Conservation (phyloP, 768 basidiomycete genomes). For the Roridomyces roridus region DNA sequence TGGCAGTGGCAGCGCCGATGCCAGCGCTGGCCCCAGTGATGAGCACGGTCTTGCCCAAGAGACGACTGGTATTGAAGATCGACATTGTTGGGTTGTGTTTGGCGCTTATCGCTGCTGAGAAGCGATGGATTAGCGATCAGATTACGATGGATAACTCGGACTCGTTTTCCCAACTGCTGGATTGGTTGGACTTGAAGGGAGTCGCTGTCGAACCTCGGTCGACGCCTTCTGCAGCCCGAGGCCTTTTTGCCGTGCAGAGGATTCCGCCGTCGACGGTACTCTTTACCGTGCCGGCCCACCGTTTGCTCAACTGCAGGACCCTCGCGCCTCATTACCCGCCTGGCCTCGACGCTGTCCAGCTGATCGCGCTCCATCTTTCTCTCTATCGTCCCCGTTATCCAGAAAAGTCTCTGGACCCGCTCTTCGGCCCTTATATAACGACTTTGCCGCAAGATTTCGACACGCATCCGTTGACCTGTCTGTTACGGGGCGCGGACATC, state of each 20-base stretch:
- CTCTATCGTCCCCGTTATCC: conserved; percentile 61
- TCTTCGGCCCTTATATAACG: conserved; percentile 80
- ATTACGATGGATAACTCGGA: no score
- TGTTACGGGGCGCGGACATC: conserved; percentile 47
- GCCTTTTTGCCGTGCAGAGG: conserved; percentile 13
- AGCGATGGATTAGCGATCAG: no score
- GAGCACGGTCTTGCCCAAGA: conserved; percentile 86
- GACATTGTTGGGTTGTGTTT: no score
- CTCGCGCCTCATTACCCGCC: conserved; percentile 64
- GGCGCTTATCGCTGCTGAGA: no score
- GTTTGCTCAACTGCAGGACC: conserved; percentile 77
- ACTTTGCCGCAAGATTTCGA: conserved; percentile 76
- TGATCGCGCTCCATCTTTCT: conserved; percentile 82
- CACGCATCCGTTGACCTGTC: conserved; percentile 73
- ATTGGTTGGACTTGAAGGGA: not conserved
- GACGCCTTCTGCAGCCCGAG: not conserved
- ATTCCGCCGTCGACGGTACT: conserved; percentile 60
- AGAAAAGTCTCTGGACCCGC: conserved; percentile 54
- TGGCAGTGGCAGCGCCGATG: conserved; percentile 88
- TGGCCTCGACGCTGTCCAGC: conserved; percentile 67
- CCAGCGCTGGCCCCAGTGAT: conserved; percentile 91
- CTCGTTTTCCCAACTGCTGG: not conserved
- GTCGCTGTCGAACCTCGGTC: conserved; percentile 2
- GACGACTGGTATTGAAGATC: conserved; percentile 79
- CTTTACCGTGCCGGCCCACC: conserved; percentile 72